Base-by-base conservation (phyloP, 129 eudicot species). In the Kitagawia praeruptora region DNA sequence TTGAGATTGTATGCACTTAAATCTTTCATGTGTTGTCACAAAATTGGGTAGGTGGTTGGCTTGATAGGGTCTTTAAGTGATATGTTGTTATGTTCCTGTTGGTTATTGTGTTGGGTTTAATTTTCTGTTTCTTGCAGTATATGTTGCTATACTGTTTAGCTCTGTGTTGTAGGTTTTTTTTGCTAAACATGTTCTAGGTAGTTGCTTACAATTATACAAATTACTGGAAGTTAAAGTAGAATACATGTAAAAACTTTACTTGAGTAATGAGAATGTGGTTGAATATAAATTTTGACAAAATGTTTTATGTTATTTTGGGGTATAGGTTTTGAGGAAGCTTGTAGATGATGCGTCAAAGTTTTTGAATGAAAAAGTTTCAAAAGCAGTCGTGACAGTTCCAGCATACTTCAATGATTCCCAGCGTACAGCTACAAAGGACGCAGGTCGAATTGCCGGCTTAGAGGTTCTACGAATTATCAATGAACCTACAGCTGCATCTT, bases 291-390 rank as follows among this genome's bases (percentile, higher is more conserved):
- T 56, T n/a, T 56, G 63, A 54, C 3, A 5, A 15, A 51, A 6
- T 56, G 13, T 56, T 56, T 21, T 2, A 6, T 56, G 31, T n/a
- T n/a, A 56, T n/a, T 56, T n/a, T n/a, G 66, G 14, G 19, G 51
- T 70, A 14, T 51, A 95, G 97, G 97, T 95, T 51, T 84, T 95
- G 89, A 92, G 98, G 39, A 95, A 90, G 93, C 97, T 95, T 76
- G 98, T 95, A 7, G 98, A 95, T 79, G 98, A 95, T 85, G 97
- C 96, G 44, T 93, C 97, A 11, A 93, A 93, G 84, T 93, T 93
- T 83, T 81, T 93, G 84, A 93, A 91, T n/a, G 96, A 91, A 83
- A 87, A 90, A 85, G 96, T 94, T 15, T 87, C 96, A 44, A 94
- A 94, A 80, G 98, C 98, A 44, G 98, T 92, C 28, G 98, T 95